These are phyloP conservation scores for Xanthoceras sorbifolium DNA, from an alignment of 345 rosid genomes.

Conservation along the genomic window DNA sequence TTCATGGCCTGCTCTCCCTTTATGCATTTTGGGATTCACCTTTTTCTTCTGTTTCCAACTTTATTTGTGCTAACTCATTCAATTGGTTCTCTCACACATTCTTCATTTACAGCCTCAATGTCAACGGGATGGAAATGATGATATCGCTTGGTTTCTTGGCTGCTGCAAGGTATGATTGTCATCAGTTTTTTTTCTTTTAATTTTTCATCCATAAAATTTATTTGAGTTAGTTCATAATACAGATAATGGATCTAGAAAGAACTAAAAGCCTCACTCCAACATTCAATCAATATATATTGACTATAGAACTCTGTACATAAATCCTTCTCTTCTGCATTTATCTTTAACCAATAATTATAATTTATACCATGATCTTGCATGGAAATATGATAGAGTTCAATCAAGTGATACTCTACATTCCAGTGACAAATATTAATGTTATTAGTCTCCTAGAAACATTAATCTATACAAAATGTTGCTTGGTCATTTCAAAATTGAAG, in stretches of 20 bases:
- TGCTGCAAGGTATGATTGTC: slow-evolving; percentile 57
- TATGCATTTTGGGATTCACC: neutral
- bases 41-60: neutral
- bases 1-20: neutral
- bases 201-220: too few relatives aligned
- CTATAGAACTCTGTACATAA: too few relatives aligned
- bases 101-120: slow-evolving; percentile 51
- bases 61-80: neutral
- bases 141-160: slow-evolving; percentile 76
- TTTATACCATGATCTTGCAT: neutral
- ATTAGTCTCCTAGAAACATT: too few relatives aligned
- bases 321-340: neutral
- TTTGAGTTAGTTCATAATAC: neutral
- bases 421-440: too few relatives aligned
- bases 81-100: neutral
- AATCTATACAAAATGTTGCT: too few relatives aligned
- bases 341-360: neutral
- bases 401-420: too few relatives aligned
- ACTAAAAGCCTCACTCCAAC: too few relatives aligned
- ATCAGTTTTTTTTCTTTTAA: neutral
- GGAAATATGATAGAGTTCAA: neutral
- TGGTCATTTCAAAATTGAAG: neutral
- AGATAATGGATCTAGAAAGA: too few relatives aligned
- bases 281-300: too few relatives aligned
- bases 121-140: slow-evolving; percentile 85